Evolutionary conservation across 2,329 filamentous ascomycete species (phyloP).

Genomic region (Claviceps sorghi): DNA sequence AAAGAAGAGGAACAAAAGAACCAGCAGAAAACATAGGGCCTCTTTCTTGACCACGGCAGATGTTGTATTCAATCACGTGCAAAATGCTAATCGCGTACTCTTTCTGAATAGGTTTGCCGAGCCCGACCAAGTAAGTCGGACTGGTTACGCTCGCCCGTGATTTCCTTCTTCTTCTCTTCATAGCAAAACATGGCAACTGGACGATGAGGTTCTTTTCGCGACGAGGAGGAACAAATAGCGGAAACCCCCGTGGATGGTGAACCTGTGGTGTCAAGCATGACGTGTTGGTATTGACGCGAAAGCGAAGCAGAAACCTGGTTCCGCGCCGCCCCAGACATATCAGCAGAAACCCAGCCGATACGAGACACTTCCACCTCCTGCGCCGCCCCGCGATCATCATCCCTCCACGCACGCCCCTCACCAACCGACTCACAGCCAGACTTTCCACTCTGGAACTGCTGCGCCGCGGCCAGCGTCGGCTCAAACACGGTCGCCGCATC

Average conservation of each 20-base stretch:
- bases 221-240: too few relatives aligned
- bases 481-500: constrained; percentile 20
- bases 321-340: constrained; percentile 10
- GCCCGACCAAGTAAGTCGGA: constrained; percentile 47
- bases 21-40: not conserved
- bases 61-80: not conserved
- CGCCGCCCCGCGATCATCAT: constrained; percentile 7
- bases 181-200: too few relatives aligned
- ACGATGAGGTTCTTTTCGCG: too few relatives aligned
- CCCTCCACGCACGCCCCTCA: not conserved
- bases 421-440: constrained; percentile 3
- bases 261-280: too few relatives aligned
- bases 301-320: constrained; percentile 21
- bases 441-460: not conserved
- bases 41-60: not conserved
- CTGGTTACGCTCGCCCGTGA: constrained; percentile 3
- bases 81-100: not conserved
- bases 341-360: constrained; percentile 23
- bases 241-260: too few relatives aligned
- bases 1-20: not conserved
- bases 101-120: constrained; percentile 47
- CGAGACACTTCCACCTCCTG: constrained; percentile 32
- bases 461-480: not conserved
- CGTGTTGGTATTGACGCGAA: not conserved
- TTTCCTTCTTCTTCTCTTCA: not conserved